Evolutionary conservation across 169 alveolate species (phyloP), one percentile per base, ranked within the genome.

Genomic region (Babesia gibsoni): DNA sequence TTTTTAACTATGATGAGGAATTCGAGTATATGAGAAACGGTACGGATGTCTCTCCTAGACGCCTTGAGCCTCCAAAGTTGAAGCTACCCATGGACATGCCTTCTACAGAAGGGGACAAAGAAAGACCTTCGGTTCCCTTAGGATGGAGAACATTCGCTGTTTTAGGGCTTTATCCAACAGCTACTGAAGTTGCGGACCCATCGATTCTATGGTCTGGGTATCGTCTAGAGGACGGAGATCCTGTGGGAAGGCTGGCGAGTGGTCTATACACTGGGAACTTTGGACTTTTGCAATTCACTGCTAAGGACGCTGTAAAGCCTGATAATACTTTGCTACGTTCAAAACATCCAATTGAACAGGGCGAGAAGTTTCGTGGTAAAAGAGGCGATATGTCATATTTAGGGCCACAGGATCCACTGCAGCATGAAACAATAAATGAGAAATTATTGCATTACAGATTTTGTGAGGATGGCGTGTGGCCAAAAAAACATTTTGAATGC

Each of bases 101-200:
- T 8, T 36, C 50, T 30, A 36, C 69, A 10, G 88, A 79, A 49
- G 56, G 79, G 20, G 72, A 70, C 32, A 72, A 63, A 56, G 69
- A 43, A 22, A 43, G 39, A 4, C 83, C 88, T n/a, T 59, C 88
- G 25, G 78, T 79, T 9, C 88, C 88, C 3, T 35, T 79, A 30
- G 88, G 88, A 7, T 79, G 88, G 88, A 64, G 88, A 0, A 79
- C 72, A 1, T 79, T 79, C 33, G 82, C 72, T 35, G 83, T 61
- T 10, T 30, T 79, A 5, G 88, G 74, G 10, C 41, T 70, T 22
- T 77, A 63, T 18, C 72, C 37, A 27, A 59, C 52, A 8, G 67
- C 66, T 36, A 63, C 22, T 2, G 70, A 53, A 27, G 58, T 64
- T 18, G 39, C 39, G 7, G 86, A 77, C 67, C 86, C 86, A 22